Base-by-base conservation (phyloP, 495 filamentous ascomycete genomes). In the Rusavskia elegans region DNA sequence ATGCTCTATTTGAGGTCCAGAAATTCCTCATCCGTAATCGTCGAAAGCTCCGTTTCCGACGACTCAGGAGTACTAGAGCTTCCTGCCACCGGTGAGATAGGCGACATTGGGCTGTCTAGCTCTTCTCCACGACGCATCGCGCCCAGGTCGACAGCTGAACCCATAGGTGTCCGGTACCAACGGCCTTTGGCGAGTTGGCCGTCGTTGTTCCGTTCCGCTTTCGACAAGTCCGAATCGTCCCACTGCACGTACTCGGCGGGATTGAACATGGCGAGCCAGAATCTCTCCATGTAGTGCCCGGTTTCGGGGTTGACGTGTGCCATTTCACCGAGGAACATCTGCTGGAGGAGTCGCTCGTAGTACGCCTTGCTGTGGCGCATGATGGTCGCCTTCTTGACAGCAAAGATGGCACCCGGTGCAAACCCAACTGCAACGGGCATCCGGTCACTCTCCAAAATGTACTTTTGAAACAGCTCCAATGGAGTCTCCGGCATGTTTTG, bases 181-280 rank as follows among this genome's bases (percentile, higher is more conserved):
- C 20, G 30, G 7, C 55, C 55, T 27, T 53, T 57, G 2, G 55
- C 55, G 13, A 57, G 36, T 37, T 57, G 55, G n/a, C 55, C 55
- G n/a, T 53, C 51, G 37, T 11, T 20, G 19, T 57, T 57, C 4
- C 55, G 50, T 45, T 57, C 35, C 25, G 30, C 45, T 16, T 23
- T 46, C 2, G 55, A 36, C 6, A 53, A 42, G 21, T 57, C 55
- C 5, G n/a, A 7, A 9, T 42, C 36, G 7, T 49, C 29, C 55
- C 55, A 57, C 30, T 45, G 53, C 25, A 39, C 37, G 32, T 57
- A 57, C 29, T 57, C 55, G 21, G 13, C 19, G 3, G 55, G 55
- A 20, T 53, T 53, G 21, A 45, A 57, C 3, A 50, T 50, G 5
- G 55, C 55, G 7, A 57, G 40, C 55, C 55, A 57, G 45, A 57